Evolutionary conservation across 371 early-diverging fungal species (phyloP).

Genomic region (Mucor irregularis): DNA sequence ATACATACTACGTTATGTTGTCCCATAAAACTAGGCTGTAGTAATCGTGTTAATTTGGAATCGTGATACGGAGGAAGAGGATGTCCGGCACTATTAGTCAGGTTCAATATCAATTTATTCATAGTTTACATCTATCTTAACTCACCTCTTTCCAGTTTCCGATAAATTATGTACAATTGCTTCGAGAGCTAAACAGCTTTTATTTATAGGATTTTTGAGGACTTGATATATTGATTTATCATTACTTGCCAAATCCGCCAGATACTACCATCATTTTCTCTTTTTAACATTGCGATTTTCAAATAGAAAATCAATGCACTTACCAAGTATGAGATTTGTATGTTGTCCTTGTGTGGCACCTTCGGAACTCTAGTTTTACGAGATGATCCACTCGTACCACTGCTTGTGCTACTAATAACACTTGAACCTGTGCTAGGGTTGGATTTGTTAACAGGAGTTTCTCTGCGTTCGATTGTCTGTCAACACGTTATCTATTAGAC

Average conservation of each 20-base stretch:
- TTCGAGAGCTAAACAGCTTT: conserved; percentile 20
- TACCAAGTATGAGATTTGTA: conserved; percentile 16
- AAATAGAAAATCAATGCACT: background rate
- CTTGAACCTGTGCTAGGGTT: background rate
- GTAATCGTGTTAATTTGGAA: conserved; percentile 86
- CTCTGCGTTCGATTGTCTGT: conserved; percentile 17
- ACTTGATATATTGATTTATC: conserved; percentile 19
- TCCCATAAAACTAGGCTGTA: conserved; percentile 82
- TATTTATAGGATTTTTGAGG: conserved; percentile 16
- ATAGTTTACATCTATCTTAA: background rate
- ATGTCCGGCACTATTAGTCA: conserved; percentile 24
- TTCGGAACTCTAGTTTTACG: conserved; percentile 10
- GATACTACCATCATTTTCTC: background rate
- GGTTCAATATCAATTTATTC: background rate
- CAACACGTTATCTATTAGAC: background rate
- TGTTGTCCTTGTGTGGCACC: background rate
- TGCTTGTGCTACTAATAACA: conserved; percentile 8
- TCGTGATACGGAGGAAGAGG: conserved; percentile 88
- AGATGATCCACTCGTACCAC: conserved; percentile 1
- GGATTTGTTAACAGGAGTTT: background rate
- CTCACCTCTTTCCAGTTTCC: conserved; percentile 18
- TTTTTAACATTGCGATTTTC: no score
- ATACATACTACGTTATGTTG: conserved; percentile 80
- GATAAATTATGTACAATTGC: conserved; percentile 17
- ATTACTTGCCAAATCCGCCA: conserved; percentile 21